Base-by-base conservation (phyloP, 192 early-diverging fungal species). In the Phlyctochytrium planicorne region DNA sequence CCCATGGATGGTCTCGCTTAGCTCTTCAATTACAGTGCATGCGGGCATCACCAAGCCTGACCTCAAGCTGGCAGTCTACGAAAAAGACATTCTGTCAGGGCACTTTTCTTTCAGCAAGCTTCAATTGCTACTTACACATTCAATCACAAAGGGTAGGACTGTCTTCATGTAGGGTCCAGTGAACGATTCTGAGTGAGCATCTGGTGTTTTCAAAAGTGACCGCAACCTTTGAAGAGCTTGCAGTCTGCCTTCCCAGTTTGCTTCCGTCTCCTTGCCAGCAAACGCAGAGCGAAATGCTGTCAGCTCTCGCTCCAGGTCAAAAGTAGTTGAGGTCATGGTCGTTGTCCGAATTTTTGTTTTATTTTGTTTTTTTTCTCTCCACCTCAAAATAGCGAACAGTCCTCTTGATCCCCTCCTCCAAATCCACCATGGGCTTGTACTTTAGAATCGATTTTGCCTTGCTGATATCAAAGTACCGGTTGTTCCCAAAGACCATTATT, bases 391-490 rank as follows among this genome's bases (percentile, higher is more conserved):
- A 75, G 37, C 52, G 59, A 0, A 68, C 77, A n/a, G 77, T 72
- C 34, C 74, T 53, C 65, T 66, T 68, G 20, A 84, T 59, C 6
- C 82, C 90, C 74, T 91, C 85, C 57, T 79, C 79, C 36, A 85
- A 66, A 0, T 73, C 55, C 0, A 88, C 72, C 27, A 80, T 71
- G 4, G 90, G 87, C 63, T 72, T 75, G 76, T 91, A 91, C 1
- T 88, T 88, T 33, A 91, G 72, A 17, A 77, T 33, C 62, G 76
- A 85, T 71, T 87, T 91, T 40, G 96, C 94, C 80, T 95, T 95
- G 40, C 72, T 75, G 69, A 94, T 94, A 75, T 94, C 91, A 73
- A 92, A 93, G 76, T 92, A 95, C 50, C 94, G 87, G 61, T 91
- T 90, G 31, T 78, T 88, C 34, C 88, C 81, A 33, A 90, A 84